A percentile compares a stretch with the other conserved stretches of the same genome.
Conservation (phyloP, 441 rosid genomes). For the Raphanus hybrid region DNA sequence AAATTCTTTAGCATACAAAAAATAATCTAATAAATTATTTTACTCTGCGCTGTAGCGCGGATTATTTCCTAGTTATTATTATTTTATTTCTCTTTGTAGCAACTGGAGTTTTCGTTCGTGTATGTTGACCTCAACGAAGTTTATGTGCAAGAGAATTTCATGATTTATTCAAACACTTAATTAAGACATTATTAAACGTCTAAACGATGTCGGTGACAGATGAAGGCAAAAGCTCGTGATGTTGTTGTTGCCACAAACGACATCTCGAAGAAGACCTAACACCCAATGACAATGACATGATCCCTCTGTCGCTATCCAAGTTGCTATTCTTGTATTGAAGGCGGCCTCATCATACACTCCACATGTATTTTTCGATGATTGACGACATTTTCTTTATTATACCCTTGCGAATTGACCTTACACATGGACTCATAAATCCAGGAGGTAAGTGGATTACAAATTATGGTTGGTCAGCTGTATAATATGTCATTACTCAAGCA, state of each 20-base stretch:
- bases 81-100: too few relatives aligned
- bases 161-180: background rate
- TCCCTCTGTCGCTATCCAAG: slow-evolving; percentile 24
- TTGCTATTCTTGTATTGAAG: slow-evolving; percentile 30
- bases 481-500: background rate
- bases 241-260: slow-evolving; percentile 31
- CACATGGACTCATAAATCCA: too few relatives aligned
- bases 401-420: too few relatives aligned
- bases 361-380: slow-evolving; percentile 33
- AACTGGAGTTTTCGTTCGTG: too few relatives aligned
- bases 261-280: slow-evolving; percentile 35
- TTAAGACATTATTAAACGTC: background rate
- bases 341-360: slow-evolving; percentile 24
- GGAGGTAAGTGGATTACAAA: background rate
- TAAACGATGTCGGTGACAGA: slow-evolving; percentile 37
- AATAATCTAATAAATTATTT: too few relatives aligned
- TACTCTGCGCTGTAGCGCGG: too few relatives aligned
- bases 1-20: too few relatives aligned
- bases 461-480: slow-evolving; percentile 18
- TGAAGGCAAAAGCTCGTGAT: slow-evolving; percentile 40
- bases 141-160: background rate
- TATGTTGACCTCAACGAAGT: background rate
- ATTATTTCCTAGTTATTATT: too few relatives aligned
- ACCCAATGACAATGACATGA: slow-evolving; percentile 32
- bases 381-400: background rate